Evolutionary conservation across 1,139 yeast species (phyloP).

Genomic region (Kodamaea arcana): DNA sequence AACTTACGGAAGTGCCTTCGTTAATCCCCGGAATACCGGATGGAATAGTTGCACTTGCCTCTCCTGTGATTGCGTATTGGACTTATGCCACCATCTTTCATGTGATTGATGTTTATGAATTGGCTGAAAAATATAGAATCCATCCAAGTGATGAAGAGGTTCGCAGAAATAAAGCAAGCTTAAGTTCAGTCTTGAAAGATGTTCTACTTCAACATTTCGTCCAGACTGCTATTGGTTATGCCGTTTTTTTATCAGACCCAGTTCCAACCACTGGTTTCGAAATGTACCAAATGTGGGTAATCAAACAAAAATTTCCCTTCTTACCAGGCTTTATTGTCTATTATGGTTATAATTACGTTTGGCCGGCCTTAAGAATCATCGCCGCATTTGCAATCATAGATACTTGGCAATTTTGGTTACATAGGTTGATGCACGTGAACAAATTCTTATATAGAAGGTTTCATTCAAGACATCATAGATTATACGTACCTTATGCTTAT

Average conservation of each 20-base stretch:
- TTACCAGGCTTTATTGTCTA: constrained; percentile 46
- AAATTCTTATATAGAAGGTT: constrained; percentile 69
- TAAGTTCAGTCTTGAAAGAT: constrained; percentile 68
- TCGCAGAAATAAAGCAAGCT: constrained; percentile 68
- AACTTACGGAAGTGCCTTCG: constrained; percentile 26
- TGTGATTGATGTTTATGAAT: constrained; percentile 63
- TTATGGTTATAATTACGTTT: constrained; percentile 54
- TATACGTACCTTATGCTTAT: constrained; percentile 93
- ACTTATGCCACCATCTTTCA: constrained; percentile 68
- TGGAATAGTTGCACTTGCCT: constrained; percentile 62
- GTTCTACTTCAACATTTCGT: constrained; percentile 80
- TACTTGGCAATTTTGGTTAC: constrained; percentile 92
- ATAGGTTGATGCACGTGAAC: constrained; percentile 83
- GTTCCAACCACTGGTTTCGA: constrained; percentile 72
- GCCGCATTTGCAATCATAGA: constrained; percentile 75
- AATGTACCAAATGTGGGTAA: constrained; percentile 60
- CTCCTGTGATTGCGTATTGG: constrained; percentile 88
- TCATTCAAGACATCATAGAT: constrained; percentile 91
- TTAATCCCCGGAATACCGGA: constrained; percentile 64
- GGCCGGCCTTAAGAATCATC: constrained; percentile 52
- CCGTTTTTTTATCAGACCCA: constrained; percentile 55
- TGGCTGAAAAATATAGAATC: constrained; percentile 79
- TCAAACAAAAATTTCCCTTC: constrained; percentile 35
- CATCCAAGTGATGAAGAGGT: constrained; percentile 87
- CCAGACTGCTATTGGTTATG: constrained; percentile 68